phyloP scores from a whole-genome alignment of 257 asterid genomes.

The Jasminum sambac region DNA sequence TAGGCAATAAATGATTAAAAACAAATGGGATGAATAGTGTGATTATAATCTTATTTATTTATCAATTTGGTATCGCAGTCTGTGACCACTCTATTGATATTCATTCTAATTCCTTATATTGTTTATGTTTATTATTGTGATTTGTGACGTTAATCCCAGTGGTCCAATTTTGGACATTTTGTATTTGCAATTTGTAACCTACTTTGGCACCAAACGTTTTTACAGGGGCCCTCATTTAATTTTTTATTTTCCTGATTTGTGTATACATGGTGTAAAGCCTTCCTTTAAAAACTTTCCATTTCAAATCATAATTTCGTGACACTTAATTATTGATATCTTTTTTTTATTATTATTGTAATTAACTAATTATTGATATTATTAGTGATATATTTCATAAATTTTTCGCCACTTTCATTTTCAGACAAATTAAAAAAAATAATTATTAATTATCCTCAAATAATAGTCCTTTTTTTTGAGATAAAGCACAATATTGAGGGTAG shows the following conservation, averaged over 20 bases:
- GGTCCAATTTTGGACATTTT: not conserved
- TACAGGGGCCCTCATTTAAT: constrained; percentile 24
- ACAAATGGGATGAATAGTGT: too few species aligned
- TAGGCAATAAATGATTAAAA: too few species aligned
- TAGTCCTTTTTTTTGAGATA: too few species aligned
- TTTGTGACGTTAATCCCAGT: constrained; percentile 27
- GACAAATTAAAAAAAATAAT: too few species aligned
- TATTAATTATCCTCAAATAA: too few species aligned
- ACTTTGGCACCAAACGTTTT: constrained; percentile 29
- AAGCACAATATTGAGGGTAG: constrained; percentile 25
- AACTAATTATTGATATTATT: not conserved
- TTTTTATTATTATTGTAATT: too few species aligned
- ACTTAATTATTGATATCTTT: not conserved
- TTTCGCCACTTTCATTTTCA: too few species aligned
- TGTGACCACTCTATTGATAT: not conserved
- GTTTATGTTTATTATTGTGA: constrained; percentile 16
- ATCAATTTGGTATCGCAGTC: too few species aligned
- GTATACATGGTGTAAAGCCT: not conserved
- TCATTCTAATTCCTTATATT: not conserved
- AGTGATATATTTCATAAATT: too few species aligned
- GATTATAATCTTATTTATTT: too few species aligned
- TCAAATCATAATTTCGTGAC: not conserved
- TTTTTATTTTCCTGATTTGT: constrained; percentile 15
- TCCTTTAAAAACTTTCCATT: not conserved
- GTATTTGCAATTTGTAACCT: constrained; percentile 8